Conservation (phyloP, 805 yeast genomes). For the Metschnikowia borealis region DNA sequence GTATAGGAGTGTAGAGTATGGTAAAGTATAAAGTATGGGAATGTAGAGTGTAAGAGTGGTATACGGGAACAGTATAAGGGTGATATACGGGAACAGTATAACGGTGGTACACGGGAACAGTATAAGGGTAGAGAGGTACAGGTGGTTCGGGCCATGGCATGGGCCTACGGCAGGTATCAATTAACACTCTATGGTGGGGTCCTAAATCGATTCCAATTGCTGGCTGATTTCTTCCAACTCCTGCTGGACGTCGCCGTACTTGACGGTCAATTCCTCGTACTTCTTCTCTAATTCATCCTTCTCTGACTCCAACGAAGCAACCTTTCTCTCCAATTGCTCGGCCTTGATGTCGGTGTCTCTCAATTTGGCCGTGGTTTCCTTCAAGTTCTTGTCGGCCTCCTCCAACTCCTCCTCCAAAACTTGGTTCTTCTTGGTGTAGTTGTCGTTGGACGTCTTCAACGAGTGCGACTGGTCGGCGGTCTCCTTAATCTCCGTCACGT, state of each 20-base stretch:
- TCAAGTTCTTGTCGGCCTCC: slow-evolving; percentile 82
- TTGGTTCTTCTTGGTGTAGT: slow-evolving; percentile 83
- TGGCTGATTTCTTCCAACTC: slow-evolving; percentile 96
- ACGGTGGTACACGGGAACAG: too few relatives aligned
- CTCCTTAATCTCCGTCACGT: slow-evolving; percentile 71
- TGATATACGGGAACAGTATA: too few relatives aligned
- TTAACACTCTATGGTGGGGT: slow-evolving; percentile 3
- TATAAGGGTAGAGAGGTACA: too few relatives aligned
- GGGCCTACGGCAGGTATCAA: slow-evolving; percentile 3
- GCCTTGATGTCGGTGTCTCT: slow-evolving; percentile 95
- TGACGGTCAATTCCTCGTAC: slow-evolving; percentile 79
- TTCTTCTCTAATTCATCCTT: slow-evolving; percentile 83
- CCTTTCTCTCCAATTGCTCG: slow-evolving; percentile 93
- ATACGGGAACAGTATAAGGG: too few relatives aligned
- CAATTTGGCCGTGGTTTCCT: slow-evolving; percentile 88
- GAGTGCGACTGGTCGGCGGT: slow-evolving; percentile 88
- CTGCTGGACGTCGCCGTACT: slow-evolving; percentile 79
- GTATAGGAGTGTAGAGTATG: too few relatives aligned
- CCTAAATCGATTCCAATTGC: slow-evolving; percentile 77
- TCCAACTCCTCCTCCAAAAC: slow-evolving; percentile 89
- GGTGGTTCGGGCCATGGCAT: background rate
- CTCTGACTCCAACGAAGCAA: slow-evolving; percentile 86
- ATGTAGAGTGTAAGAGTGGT: too few relatives aligned
- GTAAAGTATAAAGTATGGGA: too few relatives aligned
- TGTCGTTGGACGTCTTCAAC: slow-evolving; percentile 84